Conservation (phyloP, 108 stramenopile genomes). For the Nitzschia sp. region DNA sequence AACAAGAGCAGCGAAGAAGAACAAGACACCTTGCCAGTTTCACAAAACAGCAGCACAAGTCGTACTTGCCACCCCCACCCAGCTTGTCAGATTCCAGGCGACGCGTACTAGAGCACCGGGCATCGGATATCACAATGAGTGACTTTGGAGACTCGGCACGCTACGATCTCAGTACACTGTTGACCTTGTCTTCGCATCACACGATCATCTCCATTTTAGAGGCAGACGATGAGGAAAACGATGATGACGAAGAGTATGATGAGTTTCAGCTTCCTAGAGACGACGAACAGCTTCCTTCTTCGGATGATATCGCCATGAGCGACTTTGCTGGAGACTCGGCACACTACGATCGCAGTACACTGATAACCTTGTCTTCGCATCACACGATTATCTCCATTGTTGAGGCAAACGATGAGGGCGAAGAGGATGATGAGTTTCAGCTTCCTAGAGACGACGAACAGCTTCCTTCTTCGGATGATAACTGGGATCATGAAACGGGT, state of each 20-base stretch:
- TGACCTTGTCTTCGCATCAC: background rate
- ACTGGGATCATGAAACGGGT: background rate
- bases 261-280: background rate
- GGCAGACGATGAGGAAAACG: background rate
- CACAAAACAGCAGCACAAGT: background rate
- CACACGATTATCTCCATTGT: background rate
- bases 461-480: no score
- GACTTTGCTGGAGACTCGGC: slow-evolving; percentile 4
- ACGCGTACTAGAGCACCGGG: background rate
- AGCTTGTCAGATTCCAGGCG: no score
- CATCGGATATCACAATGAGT: background rate
- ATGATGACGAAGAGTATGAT: background rate
- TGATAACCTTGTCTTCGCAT: background rate
- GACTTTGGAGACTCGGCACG: slow-evolving; percentile 1
- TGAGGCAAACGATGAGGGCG: background rate
- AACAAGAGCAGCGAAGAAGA: no score
- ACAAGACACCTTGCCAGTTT: background rate
- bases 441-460: background rate
- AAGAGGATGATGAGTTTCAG: background rate
- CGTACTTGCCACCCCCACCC: background rate
- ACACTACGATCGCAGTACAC: background rate
- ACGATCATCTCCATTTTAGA: background rate
- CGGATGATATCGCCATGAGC: no score
- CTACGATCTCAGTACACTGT: background rate
- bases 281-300: background rate